Evolutionary conservation across 225 moss, liverwort and hornwort species (phyloP), one percentile per base, ranked within the genome.

Genomic region (Marchantia paleacea): DNA sequence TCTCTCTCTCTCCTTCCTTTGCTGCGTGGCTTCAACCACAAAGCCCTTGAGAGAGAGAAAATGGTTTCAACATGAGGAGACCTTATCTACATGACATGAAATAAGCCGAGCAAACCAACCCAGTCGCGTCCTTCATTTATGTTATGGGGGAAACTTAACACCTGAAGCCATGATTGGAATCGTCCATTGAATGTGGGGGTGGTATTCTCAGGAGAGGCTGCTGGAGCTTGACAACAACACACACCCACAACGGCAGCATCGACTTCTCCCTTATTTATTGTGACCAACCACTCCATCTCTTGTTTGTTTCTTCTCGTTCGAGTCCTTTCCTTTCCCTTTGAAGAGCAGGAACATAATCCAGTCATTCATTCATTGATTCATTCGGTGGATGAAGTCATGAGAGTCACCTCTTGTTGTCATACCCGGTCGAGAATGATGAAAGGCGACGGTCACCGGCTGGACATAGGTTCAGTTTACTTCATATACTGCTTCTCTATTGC

Each of bases 101-200:
- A 31, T 48, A 70, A 19, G 70, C 39, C 39, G 39, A 70, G 39
- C 70, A 49, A 12, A 47, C 70, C 48, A 16, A 70, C 70, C 48
- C 65, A 24, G 9, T 7, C 8, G 24, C 3, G 24, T 65, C 65
- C 24, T 24, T 65, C 25, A 65, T 65, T 28, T 65, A 65, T 65
- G 26, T 24, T 28, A 65, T 65, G n/a, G 8, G 58, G 58, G 58
- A 58, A 58, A 65, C 65, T 65, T 24, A 24, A 28, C 65, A 65
- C 39, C 70, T 47, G 39, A 13, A 70, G 70, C 70, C 70, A 70
- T 70, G 70, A 70, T 70, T 70, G 70, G n/a, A 67, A 30, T 67
- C n/a, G 67, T 20, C 67, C 25, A 67, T 67, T 67, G 67, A 67
- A 70, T 70, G 70, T 70, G 39, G 48, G 47, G 4, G 39, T 5